phyloP scores from a whole-genome alignment of 257 asterid species.

The Gentiana macrophylla region DNA sequence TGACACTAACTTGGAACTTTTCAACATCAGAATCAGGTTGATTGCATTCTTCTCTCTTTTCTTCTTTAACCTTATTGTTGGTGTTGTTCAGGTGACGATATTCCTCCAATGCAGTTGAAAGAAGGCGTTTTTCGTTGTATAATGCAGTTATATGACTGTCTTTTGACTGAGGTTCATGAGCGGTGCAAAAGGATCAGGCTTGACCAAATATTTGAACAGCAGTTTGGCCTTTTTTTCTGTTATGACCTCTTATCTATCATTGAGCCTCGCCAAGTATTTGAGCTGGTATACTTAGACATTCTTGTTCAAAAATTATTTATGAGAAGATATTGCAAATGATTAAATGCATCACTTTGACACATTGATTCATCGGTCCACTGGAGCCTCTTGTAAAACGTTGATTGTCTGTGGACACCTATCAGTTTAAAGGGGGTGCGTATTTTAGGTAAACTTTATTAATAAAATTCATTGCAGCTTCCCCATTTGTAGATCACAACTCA shows the following conservation, averaged over 20 bases:
- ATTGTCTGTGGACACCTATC: too few species aligned
- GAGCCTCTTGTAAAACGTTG: too few species aligned
- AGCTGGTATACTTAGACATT: constrained; percentile 49
- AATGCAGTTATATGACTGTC: constrained; percentile 91
- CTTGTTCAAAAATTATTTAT: too few species aligned
- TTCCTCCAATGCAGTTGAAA: constrained; percentile 97
- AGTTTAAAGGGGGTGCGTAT: too few species aligned
- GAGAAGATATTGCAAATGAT: too few species aligned
- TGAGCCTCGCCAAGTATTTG: constrained; percentile 99
- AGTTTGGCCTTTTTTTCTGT: constrained; percentile 98
- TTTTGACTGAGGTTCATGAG: constrained; percentile 97
- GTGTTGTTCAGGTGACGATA: constrained; percentile 66
- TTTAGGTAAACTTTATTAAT: too few species aligned
- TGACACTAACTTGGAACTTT: too few species aligned
- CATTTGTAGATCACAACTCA: too few species aligned
- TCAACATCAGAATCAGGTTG: too few species aligned
- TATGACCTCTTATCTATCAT: constrained; percentile 85
- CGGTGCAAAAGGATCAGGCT: constrained; percentile 94
- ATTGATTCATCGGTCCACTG: too few species aligned
- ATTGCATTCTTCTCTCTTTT: constrained; percentile 3
- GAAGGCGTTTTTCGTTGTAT: constrained; percentile 97
- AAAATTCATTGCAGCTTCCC: too few species aligned
- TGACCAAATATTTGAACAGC: constrained; percentile 93
- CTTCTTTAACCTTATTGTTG: constrained; percentile 1
- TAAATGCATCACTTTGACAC: too few species aligned